Evolutionary conservation across 768 basidiomycete species (phyloP), one percentile per base, ranked within the genome.

Genomic region (Pilatotrama ljubarskyi): DNA sequence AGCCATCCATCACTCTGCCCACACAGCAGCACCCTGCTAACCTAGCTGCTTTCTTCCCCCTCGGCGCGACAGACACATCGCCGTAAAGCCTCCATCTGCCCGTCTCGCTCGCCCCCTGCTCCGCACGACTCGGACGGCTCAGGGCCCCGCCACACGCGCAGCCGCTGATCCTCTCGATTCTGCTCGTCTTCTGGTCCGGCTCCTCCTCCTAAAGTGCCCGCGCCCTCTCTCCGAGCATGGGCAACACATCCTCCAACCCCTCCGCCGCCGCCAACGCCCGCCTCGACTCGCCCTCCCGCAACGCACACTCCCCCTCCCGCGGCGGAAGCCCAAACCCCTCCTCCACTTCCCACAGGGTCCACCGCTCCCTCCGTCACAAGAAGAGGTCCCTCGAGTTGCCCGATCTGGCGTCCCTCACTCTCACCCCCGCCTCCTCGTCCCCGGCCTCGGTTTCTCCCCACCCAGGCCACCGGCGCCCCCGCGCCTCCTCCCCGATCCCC

Each of bases 341-440:
- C 36, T 46, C 59, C 49, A 41, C 64, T 42, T 49, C 69, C 58
- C 67, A 61, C 52, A 58, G 66, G 47, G 74, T 85, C 0, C 86
- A 88, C 71, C 77, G 78, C 32, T 87, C 87, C 43, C 74, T 90
- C 58, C 78, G 85, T 40, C 77, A 78, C 20, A 90, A 86, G 78
- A 89, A 88, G 74, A 84, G 80, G 69, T 88, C 86, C 0, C 82
- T 91, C 18, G 87, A 91, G 70, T 79, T 91, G 24, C 89, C 89
- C 53, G 89, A 90, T 76, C 84, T 91, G 66, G 81, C 81, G 13
- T 74, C 75, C 59, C 78, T 82, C 63, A 74, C 80, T 44, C 67
- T 82, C 61, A 78, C 81, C 57, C 78, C 79, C 58, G 73, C 73
- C 49, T 64, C 73, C 42, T 74, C 76, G 26, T 71, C 75, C 38